Evolutionary conservation across 2,329 filamentous ascomycete species (phyloP).

Genomic region (Coleophoma cylindrospora): DNA sequence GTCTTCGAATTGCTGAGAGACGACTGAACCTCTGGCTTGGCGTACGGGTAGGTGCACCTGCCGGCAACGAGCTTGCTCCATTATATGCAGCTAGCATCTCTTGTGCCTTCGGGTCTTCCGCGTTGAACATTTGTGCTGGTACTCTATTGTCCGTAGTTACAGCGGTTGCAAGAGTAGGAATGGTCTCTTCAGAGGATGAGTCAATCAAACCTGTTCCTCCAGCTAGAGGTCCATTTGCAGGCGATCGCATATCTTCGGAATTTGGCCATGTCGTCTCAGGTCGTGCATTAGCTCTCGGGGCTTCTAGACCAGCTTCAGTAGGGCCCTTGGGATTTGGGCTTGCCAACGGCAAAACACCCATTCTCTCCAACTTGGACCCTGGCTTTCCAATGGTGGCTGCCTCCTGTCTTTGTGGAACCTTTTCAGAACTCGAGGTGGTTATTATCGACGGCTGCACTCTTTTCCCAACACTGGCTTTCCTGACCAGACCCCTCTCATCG

Average conservation of each 20-base stretch:
- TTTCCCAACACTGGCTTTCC: conserved; percentile 57
- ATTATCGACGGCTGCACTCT: conserved; percentile 53
- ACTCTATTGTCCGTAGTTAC: conserved; percentile 9
- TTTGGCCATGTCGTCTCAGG: conserved; percentile 16
- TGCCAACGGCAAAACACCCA: conserved; percentile 9
- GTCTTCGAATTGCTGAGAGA: conserved; percentile 53
- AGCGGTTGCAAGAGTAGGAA: conserved; percentile 13
- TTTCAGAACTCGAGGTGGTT: conserved; percentile 32
- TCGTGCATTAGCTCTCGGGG: neutral
- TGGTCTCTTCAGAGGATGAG: conserved; percentile 18
- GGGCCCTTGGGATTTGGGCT: neutral
- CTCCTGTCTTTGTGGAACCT: conserved; percentile 4
- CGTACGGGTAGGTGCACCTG: conserved; percentile 7
- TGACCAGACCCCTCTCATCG: conserved; percentile 51
- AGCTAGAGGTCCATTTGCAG: conserved; percentile 19
- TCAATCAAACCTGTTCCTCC: conserved; percentile 22
- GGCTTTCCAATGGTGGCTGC: conserved; percentile 27
- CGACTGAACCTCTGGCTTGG: conserved; percentile 30
- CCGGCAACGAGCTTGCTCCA: conserved; percentile 30
- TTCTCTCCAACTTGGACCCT: conserved; percentile 31
- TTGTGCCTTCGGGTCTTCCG: conserved; percentile 32
- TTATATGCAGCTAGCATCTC: conserved; percentile 46
- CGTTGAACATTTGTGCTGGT: conserved; percentile 13
- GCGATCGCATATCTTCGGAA: conserved; percentile 15
- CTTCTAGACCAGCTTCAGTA: neutral